A percentile compares a stretch with the other conserved stretches of the same genome.
phyloP scores from a whole-genome alignment of 768 basidiomycete species.

The Phanerodontia chrysosporium region DNA sequence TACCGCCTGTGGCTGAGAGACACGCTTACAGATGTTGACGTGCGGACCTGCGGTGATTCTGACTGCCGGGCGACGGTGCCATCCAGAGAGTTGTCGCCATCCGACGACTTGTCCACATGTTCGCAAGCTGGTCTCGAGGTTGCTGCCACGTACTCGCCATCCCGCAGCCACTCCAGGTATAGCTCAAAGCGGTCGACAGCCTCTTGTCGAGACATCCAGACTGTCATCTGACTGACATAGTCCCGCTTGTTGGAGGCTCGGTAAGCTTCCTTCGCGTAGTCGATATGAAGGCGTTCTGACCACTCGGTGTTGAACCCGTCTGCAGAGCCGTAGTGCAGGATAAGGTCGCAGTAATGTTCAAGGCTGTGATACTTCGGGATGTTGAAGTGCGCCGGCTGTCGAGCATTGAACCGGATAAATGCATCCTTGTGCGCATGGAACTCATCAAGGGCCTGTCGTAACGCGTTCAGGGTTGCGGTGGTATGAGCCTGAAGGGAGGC shows the following conservation, averaged over 20 bases:
- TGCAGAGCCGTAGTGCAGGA: conserved; percentile 20
- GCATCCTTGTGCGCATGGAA: conserved; percentile 37
- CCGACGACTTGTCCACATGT: too few species aligned
- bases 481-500: conserved; percentile 32
- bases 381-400: conserved; percentile 11
- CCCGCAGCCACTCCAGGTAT: conserved; percentile 1
- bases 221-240: conserved; percentile 28
- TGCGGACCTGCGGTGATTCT: too few species aligned
- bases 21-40: background rate
- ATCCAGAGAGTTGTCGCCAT: too few species aligned
- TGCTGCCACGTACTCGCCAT: background rate
- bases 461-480: conserved; percentile 23
- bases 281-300: conserved; percentile 29
- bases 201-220: conserved; percentile 24
- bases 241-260: conserved; percentile 26
- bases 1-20: too few species aligned
- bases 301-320: conserved; percentile 30
- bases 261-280: conserved; percentile 29
- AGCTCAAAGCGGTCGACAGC: conserved; percentile 12
- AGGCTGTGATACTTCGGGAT: conserved; percentile 19
- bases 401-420: conserved; percentile 31
- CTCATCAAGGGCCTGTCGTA: conserved; percentile 23
- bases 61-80: too few species aligned
- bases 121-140: too few species aligned
- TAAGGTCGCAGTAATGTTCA: conserved; percentile 12